These are phyloP conservation scores for Opeltia flavorubescens DNA, from an alignment of 495 filamentous ascomycete species.

Conservation along the genomic window DNA sequence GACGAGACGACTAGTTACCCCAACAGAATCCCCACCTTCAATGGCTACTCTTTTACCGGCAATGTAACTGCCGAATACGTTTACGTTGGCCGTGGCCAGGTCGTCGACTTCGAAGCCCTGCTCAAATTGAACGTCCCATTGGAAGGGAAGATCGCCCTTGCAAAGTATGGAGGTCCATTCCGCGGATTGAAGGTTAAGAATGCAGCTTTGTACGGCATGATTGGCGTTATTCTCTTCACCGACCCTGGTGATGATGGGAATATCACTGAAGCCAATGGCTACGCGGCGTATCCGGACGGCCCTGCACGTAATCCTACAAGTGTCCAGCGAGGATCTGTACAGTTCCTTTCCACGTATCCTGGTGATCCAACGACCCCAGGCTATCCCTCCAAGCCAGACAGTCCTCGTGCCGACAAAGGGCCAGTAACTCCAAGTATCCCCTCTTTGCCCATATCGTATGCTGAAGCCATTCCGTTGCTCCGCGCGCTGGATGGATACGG, in stretches of 20 bases:
- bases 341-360: slow-evolving; percentile 50
- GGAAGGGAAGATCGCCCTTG: slow-evolving; percentile 73
- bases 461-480: slow-evolving; percentile 71
- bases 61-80: slow-evolving; percentile 79
- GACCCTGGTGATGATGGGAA: slow-evolving; percentile 86
- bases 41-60: slow-evolving; percentile 85
- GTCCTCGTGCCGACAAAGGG: slow-evolving; percentile 55
- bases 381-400: slow-evolving; percentile 84
- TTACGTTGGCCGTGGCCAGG: slow-evolving; percentile 82
- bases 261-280: slow-evolving; percentile 67
- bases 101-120: slow-evolving; percentile 73
- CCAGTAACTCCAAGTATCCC: slow-evolving; percentile 68
- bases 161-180: slow-evolving; percentile 77
- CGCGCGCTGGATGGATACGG: slow-evolving; percentile 83
- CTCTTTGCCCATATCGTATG: slow-evolving; percentile 82
- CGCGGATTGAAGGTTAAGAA: slow-evolving; percentile 86
- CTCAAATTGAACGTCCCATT: slow-evolving; percentile 59
- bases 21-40: slow-evolving; percentile 79
- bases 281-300: slow-evolving; percentile 68
- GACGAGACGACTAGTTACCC: slow-evolving; percentile 60
- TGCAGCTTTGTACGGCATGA: slow-evolving; percentile 83
- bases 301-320: slow-evolving; percentile 78
- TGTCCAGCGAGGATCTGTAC: slow-evolving; percentile 78
- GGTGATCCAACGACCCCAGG: slow-evolving; percentile 79
- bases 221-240: slow-evolving; percentile 70